phyloP scores from a whole-genome alignment of 1,284 basidiomycete genomes.

The Neolentinus lepideus region DNA sequence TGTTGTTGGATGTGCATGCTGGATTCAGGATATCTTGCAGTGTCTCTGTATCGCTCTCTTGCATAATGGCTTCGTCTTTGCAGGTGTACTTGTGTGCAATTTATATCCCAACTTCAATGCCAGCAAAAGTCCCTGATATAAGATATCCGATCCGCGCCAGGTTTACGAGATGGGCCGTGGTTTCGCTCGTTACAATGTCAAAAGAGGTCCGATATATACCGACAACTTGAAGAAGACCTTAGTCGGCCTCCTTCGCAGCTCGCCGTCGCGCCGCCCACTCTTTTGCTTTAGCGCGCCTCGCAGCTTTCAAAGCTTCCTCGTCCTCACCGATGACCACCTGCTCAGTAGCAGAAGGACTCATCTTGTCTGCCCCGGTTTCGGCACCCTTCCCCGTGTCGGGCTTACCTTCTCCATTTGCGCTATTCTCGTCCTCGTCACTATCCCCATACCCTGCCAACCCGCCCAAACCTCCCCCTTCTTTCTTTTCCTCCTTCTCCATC shows the following conservation, averaged over 20 bases:
- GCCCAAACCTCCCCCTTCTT: slow-evolving; percentile 29
- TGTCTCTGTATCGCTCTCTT: too few relatives aligned
- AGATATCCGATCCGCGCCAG: too few relatives aligned
- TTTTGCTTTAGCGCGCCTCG: slow-evolving; percentile 43
- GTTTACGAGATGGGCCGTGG: too few relatives aligned
- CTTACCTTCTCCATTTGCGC: slow-evolving; percentile 12
- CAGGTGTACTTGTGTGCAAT: too few relatives aligned
- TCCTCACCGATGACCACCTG: slow-evolving; percentile 10
- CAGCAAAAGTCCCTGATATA: too few relatives aligned
- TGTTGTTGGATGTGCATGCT: too few relatives aligned
- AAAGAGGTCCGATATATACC: too few relatives aligned
- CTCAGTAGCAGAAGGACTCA: slow-evolving; percentile 1
- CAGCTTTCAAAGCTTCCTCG: slow-evolving; percentile 35
- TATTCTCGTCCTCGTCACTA: slow-evolving; percentile 31
- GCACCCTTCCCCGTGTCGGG: slow-evolving; percentile 1
- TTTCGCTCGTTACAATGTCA: too few relatives aligned
- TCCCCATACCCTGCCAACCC: slow-evolving; percentile 55
- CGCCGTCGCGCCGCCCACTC: slow-evolving; percentile 48
- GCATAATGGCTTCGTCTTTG: too few relatives aligned
- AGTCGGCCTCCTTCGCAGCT: slow-evolving; percentile 9
- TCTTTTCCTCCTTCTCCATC: slow-evolving; percentile 24
- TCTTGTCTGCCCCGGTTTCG: background rate
- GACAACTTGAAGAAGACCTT: background rate
- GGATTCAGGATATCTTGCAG: too few relatives aligned
- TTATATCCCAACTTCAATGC: too few relatives aligned